phyloP scores from a whole-genome alignment of 2,329 filamentous ascomycete genomes.

The Pseudogymnoascus sp. region DNA sequence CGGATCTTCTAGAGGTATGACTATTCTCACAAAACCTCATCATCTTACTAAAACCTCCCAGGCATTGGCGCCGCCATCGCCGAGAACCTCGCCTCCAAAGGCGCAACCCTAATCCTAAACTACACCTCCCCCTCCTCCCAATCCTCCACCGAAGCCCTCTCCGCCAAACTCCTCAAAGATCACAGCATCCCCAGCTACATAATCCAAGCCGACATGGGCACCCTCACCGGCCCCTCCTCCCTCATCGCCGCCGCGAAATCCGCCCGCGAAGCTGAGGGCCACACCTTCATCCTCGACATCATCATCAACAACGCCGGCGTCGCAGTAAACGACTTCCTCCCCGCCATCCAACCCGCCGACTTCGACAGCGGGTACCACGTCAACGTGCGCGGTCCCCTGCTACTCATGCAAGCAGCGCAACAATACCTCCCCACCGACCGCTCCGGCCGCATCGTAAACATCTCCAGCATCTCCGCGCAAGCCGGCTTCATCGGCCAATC shows the following conservation, averaged over 20 bases:
- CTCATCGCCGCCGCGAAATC: conserved; percentile 48
- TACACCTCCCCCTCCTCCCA: conserved; percentile 56
- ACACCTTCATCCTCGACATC: conserved; percentile 66
- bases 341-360: conserved; percentile 53
- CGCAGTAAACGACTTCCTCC: conserved; percentile 54
- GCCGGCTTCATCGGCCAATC: conserved; percentile 50
- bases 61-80: conserved; percentile 62
- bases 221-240: conserved; percentile 48
- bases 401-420: conserved; percentile 64
- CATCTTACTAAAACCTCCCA: conserved; percentile 27
- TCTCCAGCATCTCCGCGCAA: conserved; percentile 48
- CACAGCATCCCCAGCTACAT: conserved; percentile 52
- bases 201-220: conserved; percentile 64
- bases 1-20: conserved; percentile 64
- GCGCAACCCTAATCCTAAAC: conserved; percentile 53
- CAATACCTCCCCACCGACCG: conserved; percentile 63
- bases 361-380: conserved; percentile 67
- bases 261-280: conserved; percentile 27
- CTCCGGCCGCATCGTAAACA: conserved; percentile 53
- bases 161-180: conserved; percentile 42
- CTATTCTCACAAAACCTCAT: background rate
- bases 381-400: conserved; percentile 73
- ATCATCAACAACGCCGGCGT: conserved; percentile 81
- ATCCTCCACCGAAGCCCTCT: conserved; percentile 43
- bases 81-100: conserved; percentile 62